Percentiles rank a stretch among this genome's conserved stretches.
Conservation (phyloP, 441 rosid genomes). For the Gossypium schwendimanii region DNA sequence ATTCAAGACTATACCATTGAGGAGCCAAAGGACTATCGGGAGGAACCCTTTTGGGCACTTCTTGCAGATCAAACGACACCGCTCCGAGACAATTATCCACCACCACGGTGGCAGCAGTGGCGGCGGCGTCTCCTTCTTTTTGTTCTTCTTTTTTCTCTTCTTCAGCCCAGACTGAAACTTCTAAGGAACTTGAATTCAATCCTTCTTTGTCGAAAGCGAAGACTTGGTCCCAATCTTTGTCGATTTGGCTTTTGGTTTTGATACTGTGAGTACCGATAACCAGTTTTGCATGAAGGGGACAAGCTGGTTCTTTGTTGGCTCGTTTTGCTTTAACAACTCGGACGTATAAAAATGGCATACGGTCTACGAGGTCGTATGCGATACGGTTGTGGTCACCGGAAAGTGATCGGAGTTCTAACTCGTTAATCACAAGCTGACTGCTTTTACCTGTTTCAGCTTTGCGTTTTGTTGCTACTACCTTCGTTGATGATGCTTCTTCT, state of each 20-base stretch:
- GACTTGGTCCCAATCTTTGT: conserved; percentile 73
- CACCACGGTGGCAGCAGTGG: neutral
- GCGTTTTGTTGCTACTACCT: conserved; percentile 12
- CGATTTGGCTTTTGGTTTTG: conserved; percentile 55
- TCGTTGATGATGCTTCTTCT: conserved; percentile 24
- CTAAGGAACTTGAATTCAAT: conserved; percentile 55
- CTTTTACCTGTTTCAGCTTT: conserved; percentile 26
- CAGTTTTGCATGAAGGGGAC: conserved; percentile 51
- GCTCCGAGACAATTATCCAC: conserved; percentile 49
- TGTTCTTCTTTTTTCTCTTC: conserved; percentile 33
- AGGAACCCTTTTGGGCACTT: conserved; percentile 63
- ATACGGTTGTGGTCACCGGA: conserved; percentile 44
- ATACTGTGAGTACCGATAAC: conserved; percentile 71
- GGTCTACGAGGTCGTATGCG: conserved; percentile 66
- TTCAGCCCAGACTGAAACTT: conserved; percentile 65
- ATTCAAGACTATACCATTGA: conserved; percentile 63
- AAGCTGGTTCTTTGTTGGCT: conserved; percentile 30
- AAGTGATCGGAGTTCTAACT: conserved; percentile 54
- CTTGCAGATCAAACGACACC: conserved; percentile 62
- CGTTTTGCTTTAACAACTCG: conserved; percentile 64
- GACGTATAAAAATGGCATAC: conserved; percentile 74
- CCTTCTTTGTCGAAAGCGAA: conserved; percentile 68
- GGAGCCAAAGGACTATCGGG: conserved; percentile 72
- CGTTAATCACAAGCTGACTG: conserved; percentile 33
- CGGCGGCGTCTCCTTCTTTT: neutral